phyloP scores from a whole-genome alignment of 768 basidiomycete species.

The Clathrus columnatus region DNA sequence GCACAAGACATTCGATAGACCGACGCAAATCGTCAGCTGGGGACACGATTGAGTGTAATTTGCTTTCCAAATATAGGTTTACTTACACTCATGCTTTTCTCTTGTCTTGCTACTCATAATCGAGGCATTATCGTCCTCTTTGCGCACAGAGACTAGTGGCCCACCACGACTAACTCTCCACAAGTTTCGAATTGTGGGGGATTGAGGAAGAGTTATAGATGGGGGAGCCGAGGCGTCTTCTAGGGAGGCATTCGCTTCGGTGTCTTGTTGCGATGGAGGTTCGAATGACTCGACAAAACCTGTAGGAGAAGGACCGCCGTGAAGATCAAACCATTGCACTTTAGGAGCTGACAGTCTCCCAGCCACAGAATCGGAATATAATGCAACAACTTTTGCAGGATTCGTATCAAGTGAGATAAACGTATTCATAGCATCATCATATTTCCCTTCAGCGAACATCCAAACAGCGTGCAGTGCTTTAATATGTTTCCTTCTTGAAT shows the following conservation, averaged over 20 bases:
- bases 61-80: neutral
- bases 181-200: slow-evolving; percentile 38
- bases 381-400: slow-evolving; percentile 85
- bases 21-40: slow-evolving; percentile 48
- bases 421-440: slow-evolving; percentile 72
- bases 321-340: slow-evolving; percentile 71
- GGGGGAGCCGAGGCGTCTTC: slow-evolving; percentile 18
- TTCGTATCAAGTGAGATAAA: slow-evolving; percentile 86
- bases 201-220: slow-evolving; percentile 20
- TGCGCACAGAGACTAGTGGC: slow-evolving; percentile 30
- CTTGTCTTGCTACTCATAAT: slow-evolving; percentile 38
- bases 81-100: slow-evolving; percentile 20
- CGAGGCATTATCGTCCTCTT: slow-evolving; percentile 56
- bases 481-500: slow-evolving; percentile 47
- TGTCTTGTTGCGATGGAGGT: slow-evolving; percentile 15
- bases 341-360: slow-evolving; percentile 65
- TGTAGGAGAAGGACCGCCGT: slow-evolving; percentile 55
- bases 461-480: slow-evolving; percentile 72
- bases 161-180: slow-evolving; percentile 50
- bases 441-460: slow-evolving; percentile 60
- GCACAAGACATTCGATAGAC: slow-evolving; percentile 80
- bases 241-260: slow-evolving; percentile 13
- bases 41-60: neutral
- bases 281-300: neutral
- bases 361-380: slow-evolving; percentile 76